Percentiles rank a stretch among this genome's conserved stretches.
These are phyloP conservation scores for Trichoderma erinaceum DNA, from an alignment of 495 filamentous ascomycete genomes.

Conservation along the genomic window DNA sequence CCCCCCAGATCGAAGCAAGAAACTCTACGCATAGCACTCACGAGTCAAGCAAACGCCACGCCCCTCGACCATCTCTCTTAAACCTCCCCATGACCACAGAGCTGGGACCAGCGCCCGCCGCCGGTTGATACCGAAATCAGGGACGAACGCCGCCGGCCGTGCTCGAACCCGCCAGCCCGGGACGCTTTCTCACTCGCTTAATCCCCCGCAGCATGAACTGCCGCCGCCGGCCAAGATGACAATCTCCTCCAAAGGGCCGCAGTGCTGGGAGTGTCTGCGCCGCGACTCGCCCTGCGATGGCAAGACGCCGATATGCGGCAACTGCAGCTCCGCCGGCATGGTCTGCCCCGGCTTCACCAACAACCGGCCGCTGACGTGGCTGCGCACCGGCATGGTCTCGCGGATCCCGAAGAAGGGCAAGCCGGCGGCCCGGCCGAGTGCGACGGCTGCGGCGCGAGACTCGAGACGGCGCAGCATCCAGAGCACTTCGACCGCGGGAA, in stretches of 20 bases:
- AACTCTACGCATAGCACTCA: too few species aligned
- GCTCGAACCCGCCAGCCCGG: background rate
- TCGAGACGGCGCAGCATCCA: background rate
- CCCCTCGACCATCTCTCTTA: too few species aligned
- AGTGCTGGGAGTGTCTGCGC: slow-evolving; percentile 39
- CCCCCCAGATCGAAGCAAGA: too few species aligned
- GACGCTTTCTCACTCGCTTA: background rate
- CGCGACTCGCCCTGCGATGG: slow-evolving; percentile 34
- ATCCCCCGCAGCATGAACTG: background rate
- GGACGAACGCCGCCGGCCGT: too few species aligned
- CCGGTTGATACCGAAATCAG: too few species aligned
- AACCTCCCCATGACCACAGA: too few species aligned
- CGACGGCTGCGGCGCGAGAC: slow-evolving; percentile 14
- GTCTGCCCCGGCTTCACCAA: slow-evolving; percentile 32
- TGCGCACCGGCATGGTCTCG: slow-evolving; percentile 26
- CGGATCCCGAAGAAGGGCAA: slow-evolving; percentile 5
- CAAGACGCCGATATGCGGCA: slow-evolving; percentile 25
- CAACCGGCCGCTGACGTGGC: slow-evolving; percentile 29
- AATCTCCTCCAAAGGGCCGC: slow-evolving; percentile 15
- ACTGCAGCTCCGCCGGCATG: slow-evolving; percentile 25
- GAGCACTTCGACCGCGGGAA: background rate
- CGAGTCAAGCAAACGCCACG: too few species aligned
- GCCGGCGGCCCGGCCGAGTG: slow-evolving; percentile 20
- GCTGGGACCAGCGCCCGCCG: too few species aligned
- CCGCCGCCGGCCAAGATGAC: slow-evolving; percentile 3